Evolutionary conservation across 2,329 filamentous ascomycete genomes (phyloP).

Genomic region (Fusarium mangiferae): DNA sequence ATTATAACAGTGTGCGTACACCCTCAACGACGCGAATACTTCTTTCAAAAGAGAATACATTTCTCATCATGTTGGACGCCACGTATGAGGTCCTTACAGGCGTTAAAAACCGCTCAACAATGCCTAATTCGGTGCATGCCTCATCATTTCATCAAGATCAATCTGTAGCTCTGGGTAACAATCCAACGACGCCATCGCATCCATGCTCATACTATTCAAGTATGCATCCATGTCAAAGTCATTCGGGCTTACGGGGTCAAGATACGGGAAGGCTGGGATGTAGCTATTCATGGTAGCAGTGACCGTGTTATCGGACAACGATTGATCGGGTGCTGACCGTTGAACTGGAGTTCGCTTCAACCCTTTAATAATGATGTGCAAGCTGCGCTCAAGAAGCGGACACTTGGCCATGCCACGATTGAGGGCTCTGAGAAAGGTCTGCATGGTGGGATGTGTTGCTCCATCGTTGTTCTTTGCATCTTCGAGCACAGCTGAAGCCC

Average conservation of each 20-base stretch:
- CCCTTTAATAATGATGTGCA: slow-evolving; percentile 8
- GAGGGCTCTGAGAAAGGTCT: background rate
- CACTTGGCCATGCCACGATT: slow-evolving; percentile 2
- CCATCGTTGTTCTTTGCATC: background rate
- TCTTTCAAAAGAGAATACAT: too few relatives aligned
- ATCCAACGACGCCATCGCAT: background rate
- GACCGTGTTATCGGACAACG: background rate
- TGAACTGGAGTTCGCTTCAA: background rate
- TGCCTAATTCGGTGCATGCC: background rate
- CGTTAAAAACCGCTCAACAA: too few relatives aligned
- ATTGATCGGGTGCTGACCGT: background rate
- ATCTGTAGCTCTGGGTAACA: slow-evolving; percentile 7
- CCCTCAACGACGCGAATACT: background rate
- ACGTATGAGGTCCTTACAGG: background rate
- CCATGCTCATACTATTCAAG: slow-evolving; percentile 5
- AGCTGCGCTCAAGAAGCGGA: background rate
- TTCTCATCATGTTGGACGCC: too few relatives aligned
- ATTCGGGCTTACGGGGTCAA: background rate
- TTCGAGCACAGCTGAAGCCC: background rate
- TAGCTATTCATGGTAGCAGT: background rate
- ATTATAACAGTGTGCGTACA: background rate
- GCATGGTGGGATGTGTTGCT: slow-evolving; percentile 1
- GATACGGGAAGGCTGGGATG: slow-evolving; percentile 1
- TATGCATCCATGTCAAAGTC: slow-evolving; percentile 7
- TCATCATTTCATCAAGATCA: slow-evolving; percentile 6